Evolutionary conservation across 2,329 filamentous ascomycete genomes (phyloP).

Genomic region (Penicillium sp.): DNA sequence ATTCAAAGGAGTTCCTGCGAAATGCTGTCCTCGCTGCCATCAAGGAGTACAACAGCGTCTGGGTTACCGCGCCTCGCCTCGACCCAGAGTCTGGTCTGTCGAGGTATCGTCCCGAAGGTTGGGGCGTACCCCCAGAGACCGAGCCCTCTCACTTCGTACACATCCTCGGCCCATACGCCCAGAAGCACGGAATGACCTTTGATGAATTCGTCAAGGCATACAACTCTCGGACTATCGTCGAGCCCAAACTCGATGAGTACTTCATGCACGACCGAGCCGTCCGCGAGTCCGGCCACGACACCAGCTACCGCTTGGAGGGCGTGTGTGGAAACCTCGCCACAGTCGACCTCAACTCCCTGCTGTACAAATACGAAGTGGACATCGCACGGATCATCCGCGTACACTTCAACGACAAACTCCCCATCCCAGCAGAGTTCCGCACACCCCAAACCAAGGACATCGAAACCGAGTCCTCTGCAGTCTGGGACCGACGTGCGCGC

Average conservation of each 20-base stretch:
- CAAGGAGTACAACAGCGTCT: slow-evolving; percentile 92
- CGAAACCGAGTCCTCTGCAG: slow-evolving; percentile 75
- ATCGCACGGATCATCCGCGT: slow-evolving; percentile 83
- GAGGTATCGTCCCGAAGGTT: slow-evolving; percentile 77
- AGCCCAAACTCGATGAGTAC: slow-evolving; percentile 91
- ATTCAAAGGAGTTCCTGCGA: slow-evolving; percentile 76
- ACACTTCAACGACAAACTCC: slow-evolving; percentile 77
- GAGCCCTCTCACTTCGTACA: slow-evolving; percentile 85
- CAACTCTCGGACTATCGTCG: slow-evolving; percentile 71
- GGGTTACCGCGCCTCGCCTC: slow-evolving; percentile 74
- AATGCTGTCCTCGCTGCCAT: slow-evolving; percentile 84
- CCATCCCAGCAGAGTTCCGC: slow-evolving; percentile 81
- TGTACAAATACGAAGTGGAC: slow-evolving; percentile 97
- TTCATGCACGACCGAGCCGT: slow-evolving; percentile 95
- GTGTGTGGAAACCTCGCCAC: slow-evolving; percentile 87
- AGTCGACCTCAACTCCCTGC: slow-evolving; percentile 87
- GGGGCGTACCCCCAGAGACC: slow-evolving; percentile 87
- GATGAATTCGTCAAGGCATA: slow-evolving; percentile 85
- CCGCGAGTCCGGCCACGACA: slow-evolving; percentile 95
- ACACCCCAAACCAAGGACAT: slow-evolving; percentile 64
- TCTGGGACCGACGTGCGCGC: slow-evolving; percentile 87
- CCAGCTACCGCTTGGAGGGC: slow-evolving; percentile 86
- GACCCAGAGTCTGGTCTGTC: slow-evolving; percentile 78
- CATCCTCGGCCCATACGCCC: slow-evolving; percentile 74
- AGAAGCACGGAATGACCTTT: slow-evolving; percentile 81